Base-by-base conservation (phyloP, 768 basidiomycete species). In the Boletus reticulatus region DNA sequence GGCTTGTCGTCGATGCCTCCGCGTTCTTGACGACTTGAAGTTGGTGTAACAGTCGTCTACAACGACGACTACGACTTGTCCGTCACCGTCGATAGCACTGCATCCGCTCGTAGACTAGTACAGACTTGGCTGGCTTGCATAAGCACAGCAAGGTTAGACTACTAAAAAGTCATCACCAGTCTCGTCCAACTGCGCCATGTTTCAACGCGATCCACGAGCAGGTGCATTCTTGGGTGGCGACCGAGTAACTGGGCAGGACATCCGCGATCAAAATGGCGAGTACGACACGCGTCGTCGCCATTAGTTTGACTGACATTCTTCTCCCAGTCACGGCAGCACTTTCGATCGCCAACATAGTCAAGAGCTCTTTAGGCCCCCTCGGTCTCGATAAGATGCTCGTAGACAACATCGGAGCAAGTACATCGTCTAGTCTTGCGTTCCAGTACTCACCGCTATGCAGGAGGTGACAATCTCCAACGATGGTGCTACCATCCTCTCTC, bases 381-480 rank as follows among this genome's bases (percentile, higher is more conserved):
- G 96, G 96, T 37, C 84, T 94, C 10, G 94, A 96, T 69, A 94
- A 96, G 75, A 94, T 98, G 96, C 81, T 97, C 53, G 94, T 98
- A 16, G 95, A 98, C 73, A 95, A 96, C 75, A 94, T 98, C 62
- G 95, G 94, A 62, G 94, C 95, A 68, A 66, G 88, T 75, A 11
- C 37, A 3, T 43, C 19, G 27, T 24, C 34, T 44, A 20, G 6
- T 46, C 31, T 19, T 10, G 11, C 37, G 22, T 24, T 20, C 13
- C 36, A 39, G 32, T 60, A 51, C 55, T 62, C 52, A 67, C 32
- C 55, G 10, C 51, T 50, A 37, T 43, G 6, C 72, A 96, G 94
- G 97, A 99, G 81, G 95, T 98, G 29, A 98, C 97, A 31, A 98
- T 99, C 71, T 98, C 97, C 45, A 99, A 99, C 75, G 97, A 98